These are phyloP conservation scores for Pleurotus cornucopiae DNA, from an alignment of 768 basidiomycete species.

Conservation along the genomic window DNA sequence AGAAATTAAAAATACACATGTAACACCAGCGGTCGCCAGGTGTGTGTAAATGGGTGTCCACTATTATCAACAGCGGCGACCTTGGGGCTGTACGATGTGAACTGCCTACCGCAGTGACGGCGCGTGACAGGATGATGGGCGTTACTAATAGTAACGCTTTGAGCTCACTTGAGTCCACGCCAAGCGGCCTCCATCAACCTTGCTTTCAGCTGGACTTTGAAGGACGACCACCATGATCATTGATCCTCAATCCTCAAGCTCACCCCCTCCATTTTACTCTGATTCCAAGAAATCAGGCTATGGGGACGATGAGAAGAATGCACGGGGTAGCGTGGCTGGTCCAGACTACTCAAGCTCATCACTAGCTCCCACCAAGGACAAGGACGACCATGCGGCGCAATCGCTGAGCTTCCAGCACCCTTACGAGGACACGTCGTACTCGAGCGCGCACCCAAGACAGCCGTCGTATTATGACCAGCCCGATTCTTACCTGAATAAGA, in stretches of 20 bases:
- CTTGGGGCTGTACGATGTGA: no score
- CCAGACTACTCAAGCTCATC: neutral
- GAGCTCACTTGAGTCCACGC: neutral
- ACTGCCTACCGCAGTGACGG: no score
- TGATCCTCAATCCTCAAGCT: neutral
- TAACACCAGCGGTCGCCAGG: no score
- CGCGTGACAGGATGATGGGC: no score
- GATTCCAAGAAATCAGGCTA: neutral
- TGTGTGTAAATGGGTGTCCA: no score
- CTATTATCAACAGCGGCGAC: no score
- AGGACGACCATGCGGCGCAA: neutral
- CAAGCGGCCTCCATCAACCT: neutral
- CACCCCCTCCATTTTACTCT: constrained; percentile 4
- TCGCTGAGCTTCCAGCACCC: constrained; percentile 2
- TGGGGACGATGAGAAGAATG: neutral
- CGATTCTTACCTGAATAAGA: constrained; percentile 23
- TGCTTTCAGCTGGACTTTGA: neutral
- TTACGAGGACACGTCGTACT: neutral
- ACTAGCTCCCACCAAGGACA: neutral
- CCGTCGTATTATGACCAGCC: neutral
- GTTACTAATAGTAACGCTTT: neutral
- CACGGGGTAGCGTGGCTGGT: neutral
- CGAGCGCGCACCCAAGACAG: neutral
- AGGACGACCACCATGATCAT: constrained; percentile 5
- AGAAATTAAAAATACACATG: neutral